A percentile compares a stretch with the other conserved stretches of the same genome.
These are phyloP conservation scores for Beta macrorhiza DNA, from an alignment of 179 eudicot species.

Conservation along the genomic window DNA sequence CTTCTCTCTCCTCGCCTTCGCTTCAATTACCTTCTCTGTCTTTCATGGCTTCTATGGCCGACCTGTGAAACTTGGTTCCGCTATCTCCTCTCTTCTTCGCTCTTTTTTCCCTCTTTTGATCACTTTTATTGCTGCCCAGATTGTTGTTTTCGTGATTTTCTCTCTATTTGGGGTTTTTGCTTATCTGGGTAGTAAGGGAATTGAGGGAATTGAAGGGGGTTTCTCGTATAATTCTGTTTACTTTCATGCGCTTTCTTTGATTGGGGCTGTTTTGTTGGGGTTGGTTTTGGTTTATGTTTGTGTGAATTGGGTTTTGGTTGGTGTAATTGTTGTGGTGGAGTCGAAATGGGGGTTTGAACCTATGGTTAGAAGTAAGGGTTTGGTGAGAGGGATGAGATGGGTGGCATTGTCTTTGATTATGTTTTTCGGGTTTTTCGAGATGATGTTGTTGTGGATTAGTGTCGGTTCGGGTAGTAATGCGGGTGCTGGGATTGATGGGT, in stretches of 20 bases:
- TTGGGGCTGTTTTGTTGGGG: conserved; percentile 20
- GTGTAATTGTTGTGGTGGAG: conserved; percentile 61
- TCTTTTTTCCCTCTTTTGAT: conserved; percentile 45
- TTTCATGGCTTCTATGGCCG: conserved; percentile 69
- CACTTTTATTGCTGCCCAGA: conserved; percentile 32
- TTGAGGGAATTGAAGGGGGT: conserved; percentile 25
- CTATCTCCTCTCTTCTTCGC: conserved; percentile 39
- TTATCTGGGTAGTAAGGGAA: conserved; percentile 18
- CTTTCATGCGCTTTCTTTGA: conserved; percentile 23
- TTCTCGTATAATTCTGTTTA: conserved; percentile 27
- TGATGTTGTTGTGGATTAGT: conserved; percentile 26
- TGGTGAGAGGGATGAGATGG: conserved; percentile 57
- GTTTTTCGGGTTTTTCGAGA: conserved; percentile 30
- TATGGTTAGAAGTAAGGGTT: conserved; percentile 45
- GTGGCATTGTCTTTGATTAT: conserved; percentile 42
- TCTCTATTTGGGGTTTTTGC: conserved; percentile 18
- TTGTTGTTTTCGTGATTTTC: conserved; percentile 23
- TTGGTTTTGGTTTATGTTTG: conserved; percentile 30
- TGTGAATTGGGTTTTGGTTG: conserved; percentile 50
- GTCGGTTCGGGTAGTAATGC: conserved; percentile 16
- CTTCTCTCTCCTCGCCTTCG: conserved; percentile 44
- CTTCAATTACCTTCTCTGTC: conserved; percentile 60
- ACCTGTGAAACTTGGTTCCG: conserved; percentile 51
- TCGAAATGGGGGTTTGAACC: conserved; percentile 66
- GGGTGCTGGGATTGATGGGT: conserved; percentile 23